These are phyloP conservation scores for Vigna mungo DNA, from an alignment of 306 rosid species.

Conservation along the genomic window DNA sequence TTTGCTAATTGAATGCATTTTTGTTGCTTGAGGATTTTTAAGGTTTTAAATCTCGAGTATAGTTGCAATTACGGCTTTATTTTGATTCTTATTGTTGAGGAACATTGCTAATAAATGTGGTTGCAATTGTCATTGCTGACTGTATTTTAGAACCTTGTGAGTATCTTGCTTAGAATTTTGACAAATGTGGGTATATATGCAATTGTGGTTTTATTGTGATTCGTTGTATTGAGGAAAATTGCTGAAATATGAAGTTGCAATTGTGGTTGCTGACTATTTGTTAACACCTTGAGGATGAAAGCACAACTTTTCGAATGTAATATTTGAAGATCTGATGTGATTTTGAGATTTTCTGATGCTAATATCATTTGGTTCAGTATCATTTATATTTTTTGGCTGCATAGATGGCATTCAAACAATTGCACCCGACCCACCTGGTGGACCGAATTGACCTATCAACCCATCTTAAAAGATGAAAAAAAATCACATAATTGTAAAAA, in stretches of 20 bases:
- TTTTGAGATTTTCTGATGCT: neutral
- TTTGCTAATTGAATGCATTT: slow-evolving; percentile 29
- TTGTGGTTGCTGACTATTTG: neutral
- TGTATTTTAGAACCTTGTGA: neutral
- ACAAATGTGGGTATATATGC: neutral
- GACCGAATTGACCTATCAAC: too few relatives aligned
- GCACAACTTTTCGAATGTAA: neutral
- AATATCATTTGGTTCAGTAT: slow-evolving; percentile 5
- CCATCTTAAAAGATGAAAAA: too few relatives aligned
- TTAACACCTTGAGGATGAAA: neutral
- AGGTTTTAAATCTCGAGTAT: neutral
- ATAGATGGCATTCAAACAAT: slow-evolving; percentile 6
- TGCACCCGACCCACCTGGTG: too few relatives aligned
- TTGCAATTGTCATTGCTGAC: neutral
- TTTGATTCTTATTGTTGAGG: neutral
- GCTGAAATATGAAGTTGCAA: neutral
- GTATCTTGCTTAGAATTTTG: neutral
- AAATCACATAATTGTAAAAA: too few relatives aligned
- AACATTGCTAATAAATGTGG: neutral
- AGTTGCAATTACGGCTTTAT: neutral
- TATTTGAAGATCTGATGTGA: slow-evolving; percentile 19
- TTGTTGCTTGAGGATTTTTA: neutral
- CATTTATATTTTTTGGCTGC: slow-evolving; percentile 6
- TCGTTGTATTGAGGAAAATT: neutral
- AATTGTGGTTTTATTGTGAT: neutral